Conservation (phyloP, 1,139 yeast genomes). For the Hemisphaericaspora subhashii region DNA sequence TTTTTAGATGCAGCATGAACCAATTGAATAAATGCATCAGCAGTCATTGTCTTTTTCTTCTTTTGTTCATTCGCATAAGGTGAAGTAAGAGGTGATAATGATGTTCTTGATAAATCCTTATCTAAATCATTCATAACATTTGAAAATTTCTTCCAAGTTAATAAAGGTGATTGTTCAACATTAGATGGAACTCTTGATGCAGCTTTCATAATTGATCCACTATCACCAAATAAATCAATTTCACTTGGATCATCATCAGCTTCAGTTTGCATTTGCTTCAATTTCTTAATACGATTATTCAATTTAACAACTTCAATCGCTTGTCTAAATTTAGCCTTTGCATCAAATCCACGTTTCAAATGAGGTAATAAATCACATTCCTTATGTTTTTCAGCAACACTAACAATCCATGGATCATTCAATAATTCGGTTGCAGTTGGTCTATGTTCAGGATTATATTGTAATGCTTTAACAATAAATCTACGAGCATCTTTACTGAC, state of each 20-base stretch:
- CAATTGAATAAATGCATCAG: slow-evolving; percentile 65
- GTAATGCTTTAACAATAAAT: slow-evolving; percentile 67
- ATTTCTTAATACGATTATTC: slow-evolving; percentile 68
- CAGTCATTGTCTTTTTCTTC: slow-evolving; percentile 23
- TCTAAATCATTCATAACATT: slow-evolving; percentile 19
- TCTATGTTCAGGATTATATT: slow-evolving; percentile 61
- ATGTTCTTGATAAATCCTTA: slow-evolving; percentile 18
- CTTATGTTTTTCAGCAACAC: slow-evolving; percentile 46
- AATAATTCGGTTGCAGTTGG: slow-evolving; percentile 67
- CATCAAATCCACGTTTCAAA: slow-evolving; percentile 70
- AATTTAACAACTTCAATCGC: slow-evolving; percentile 82
- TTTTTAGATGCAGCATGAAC: slow-evolving; percentile 71
- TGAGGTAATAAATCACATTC: slow-evolving; percentile 69
- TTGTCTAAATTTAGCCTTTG: slow-evolving; percentile 79
- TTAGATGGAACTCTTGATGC: slow-evolving; percentile 8
- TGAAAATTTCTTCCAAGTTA: slow-evolving; percentile 27
- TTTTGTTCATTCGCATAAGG: slow-evolving; percentile 13
- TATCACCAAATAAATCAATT: slow-evolving; percentile 41
- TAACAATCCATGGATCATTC: slow-evolving; percentile 68
- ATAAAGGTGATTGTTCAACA: slow-evolving; percentile 14
- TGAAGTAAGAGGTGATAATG: slow-evolving; percentile 17
- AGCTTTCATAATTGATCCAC: slow-evolving; percentile 17
- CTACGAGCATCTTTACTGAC: slow-evolving; percentile 74
- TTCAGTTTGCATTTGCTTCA: slow-evolving; percentile 53
- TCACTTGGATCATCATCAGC: slow-evolving; percentile 58